A percentile compares a stretch with the other conserved stretches of the same genome.
Evolutionary conservation across 2,329 filamentous ascomycete genomes (phyloP).

Genomic region (Cadophora malorum): DNA sequence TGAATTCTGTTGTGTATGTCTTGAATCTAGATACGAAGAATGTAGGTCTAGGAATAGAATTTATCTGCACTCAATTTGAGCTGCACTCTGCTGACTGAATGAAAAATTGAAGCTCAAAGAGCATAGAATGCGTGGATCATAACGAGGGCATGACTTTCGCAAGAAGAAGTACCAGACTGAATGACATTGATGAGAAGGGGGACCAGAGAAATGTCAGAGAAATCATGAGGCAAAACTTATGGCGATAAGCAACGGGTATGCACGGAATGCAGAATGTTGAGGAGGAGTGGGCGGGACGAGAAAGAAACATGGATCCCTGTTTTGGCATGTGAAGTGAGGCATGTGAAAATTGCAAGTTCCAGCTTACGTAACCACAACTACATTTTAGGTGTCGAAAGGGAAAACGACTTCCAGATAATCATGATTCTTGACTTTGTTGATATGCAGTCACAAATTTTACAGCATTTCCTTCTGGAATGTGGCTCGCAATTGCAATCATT

Average conservation of each 20-base stretch:
- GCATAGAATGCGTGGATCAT: conserved; percentile 6
- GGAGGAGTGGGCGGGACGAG: conserved; percentile 7
- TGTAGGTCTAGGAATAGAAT: neutral
- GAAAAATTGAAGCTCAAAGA: conserved; percentile 5
- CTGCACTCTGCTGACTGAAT: neutral
- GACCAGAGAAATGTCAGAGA: no score
- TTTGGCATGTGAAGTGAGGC: conserved; percentile 18
- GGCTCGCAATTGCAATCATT: no score
- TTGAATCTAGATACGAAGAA: neutral
- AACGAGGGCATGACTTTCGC: neutral
- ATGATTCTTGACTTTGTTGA: no score
- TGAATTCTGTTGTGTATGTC: neutral
- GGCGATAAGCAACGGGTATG: conserved; percentile 19
- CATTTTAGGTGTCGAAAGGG: no score
- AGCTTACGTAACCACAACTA: neutral
- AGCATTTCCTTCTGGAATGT: no score
- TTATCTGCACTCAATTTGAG: neutral
- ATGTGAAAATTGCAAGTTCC: neutral
- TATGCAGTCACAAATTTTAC: no score
- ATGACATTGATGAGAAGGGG: neutral
- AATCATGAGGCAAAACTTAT: neutral
- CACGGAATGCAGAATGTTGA: conserved; percentile 8
- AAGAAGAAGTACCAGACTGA: neutral
- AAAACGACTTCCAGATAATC: no score
- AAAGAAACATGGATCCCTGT: conserved; percentile 2